Evolutionary conservation across 257 asterid species (phyloP), one percentile per base, ranked within the genome.

Genomic region (Penstemon davidsonii): DNA sequence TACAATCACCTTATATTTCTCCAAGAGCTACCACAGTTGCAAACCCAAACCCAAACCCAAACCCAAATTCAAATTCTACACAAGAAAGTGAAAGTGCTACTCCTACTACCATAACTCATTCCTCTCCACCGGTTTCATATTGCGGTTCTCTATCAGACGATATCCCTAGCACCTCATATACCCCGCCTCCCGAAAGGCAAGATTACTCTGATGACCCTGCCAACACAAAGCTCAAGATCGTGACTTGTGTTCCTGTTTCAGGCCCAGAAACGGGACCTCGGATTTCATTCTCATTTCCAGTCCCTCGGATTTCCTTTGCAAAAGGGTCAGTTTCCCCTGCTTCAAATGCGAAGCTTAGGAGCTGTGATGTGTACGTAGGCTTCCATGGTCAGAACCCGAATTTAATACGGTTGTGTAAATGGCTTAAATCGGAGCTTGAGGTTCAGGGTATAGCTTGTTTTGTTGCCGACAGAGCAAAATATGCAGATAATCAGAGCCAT

Each of bases 351-450:
- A 92, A 89, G 69, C 89, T 89, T 38, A 72, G 98, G 73, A 89
- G 90, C 84, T 89, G 92, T 80, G 96, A 92, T 72, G 96, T 92
- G 50, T 91, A 91, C 71, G 78, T 91, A 51, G 98, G 98, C 52
- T 86, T 70, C 75, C 85, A 87, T 52, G 96, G 96, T 37, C 84
- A 78, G 61, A 89, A 80, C 74, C 92, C 89, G 9, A 91, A 83
- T 75, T 64, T 89, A 68, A 71, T 76, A 3, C 73, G 92, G 60
- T 84, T 89, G 82, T 89, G 98, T 80, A 92, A 83, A 70, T 91
- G 98, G 98, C 84, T 91, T 1, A 91, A 88, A 68, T 89, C 96
- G 6, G 94, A 91, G 86, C 89, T 91, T 9, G 98, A 91, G 85
- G 75, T 84, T 42, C 98, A 87, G 69, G 98, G 98, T 7, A 89